phyloP scores from a whole-genome alignment of 345 rosid genomes.

The Ricinus communis region DNA sequence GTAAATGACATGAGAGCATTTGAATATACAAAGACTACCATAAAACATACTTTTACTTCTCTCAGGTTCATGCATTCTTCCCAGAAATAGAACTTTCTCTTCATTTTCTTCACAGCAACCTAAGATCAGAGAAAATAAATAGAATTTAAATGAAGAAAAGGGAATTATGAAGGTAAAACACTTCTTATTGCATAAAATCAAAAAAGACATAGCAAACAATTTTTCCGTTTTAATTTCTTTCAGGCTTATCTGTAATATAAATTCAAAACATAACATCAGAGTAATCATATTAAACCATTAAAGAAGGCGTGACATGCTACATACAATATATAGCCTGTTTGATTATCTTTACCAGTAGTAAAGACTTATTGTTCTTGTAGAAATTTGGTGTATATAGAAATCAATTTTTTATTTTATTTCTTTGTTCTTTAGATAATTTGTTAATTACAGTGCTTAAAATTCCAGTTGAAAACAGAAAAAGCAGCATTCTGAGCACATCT shows the following conservation, averaged over 20 bases:
- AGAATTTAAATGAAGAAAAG: constrained; percentile 1
- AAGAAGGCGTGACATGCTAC: neutral
- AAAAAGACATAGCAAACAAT: neutral
- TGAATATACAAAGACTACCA: constrained; percentile 11
- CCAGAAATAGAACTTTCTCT: constrained; percentile 88
- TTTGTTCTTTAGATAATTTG: neutral
- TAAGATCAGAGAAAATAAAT: constrained; percentile 22
- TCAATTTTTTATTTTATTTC: neutral
- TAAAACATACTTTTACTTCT: constrained; percentile 73
- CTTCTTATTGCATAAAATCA: neutral
- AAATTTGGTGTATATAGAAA: neutral
- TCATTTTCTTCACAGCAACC: constrained; percentile 99
- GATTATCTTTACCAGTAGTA: neutral
- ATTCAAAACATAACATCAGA: neutral
- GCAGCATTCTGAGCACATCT: neutral
- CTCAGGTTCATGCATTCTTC: constrained; percentile 85
- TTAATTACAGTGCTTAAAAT: neutral
- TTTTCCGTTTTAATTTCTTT: neutral
- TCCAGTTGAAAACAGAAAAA: neutral
- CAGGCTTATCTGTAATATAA: neutral
- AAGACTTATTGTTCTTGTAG: neutral
- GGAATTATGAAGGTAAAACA: neutral
- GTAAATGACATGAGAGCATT: neutral
- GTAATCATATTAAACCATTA: neutral
- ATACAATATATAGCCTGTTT: neutral